Conservation (phyloP, 345 rosid species). For the Geranium brycei region DNA sequence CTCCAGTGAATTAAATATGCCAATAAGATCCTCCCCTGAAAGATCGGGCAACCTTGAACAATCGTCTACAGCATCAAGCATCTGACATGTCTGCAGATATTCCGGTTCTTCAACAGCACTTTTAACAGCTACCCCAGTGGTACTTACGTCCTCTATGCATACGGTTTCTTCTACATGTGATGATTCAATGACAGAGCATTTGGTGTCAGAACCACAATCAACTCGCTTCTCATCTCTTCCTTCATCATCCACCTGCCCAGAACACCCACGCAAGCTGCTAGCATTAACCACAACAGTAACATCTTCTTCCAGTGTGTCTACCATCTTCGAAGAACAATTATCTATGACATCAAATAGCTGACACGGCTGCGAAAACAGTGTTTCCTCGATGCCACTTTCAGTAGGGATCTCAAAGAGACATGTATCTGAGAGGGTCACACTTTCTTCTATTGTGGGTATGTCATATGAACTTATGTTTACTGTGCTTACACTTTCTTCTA, state of each 20-base stretch:
- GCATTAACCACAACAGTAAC: neutral
- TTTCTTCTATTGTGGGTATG: neutral
- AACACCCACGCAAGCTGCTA: slow-evolving; percentile 8
- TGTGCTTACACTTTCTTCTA: slow-evolving; percentile 10
- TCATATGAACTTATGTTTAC: slow-evolving; percentile 1
- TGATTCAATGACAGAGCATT: slow-evolving; percentile 1
- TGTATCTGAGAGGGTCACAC: neutral
- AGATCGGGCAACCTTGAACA: slow-evolving; percentile 17
- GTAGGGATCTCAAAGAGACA: neutral
- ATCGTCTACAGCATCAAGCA: slow-evolving; percentile 13
- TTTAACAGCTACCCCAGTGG: slow-evolving; percentile 9
- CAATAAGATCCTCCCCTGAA: slow-evolving; percentile 16
- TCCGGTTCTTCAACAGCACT: slow-evolving; percentile 8
- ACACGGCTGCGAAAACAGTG: no score
- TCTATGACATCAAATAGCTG: no score
- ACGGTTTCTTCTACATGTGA: slow-evolving; percentile 17
- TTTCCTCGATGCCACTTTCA: neutral
- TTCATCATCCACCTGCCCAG: slow-evolving; percentile 15
- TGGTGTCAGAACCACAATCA: slow-evolving; percentile 11
- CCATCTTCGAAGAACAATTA: no score
- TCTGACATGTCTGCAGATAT: slow-evolving; percentile 11
- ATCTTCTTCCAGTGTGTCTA: neutral
- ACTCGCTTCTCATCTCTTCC: slow-evolving; percentile 9
- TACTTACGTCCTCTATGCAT: slow-evolving; percentile 15
- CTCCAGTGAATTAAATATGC: slow-evolving; percentile 15